These are phyloP conservation scores for Emydomyces testavorans DNA, from an alignment of 2,329 filamentous ascomycete species.

Conservation along the genomic window DNA sequence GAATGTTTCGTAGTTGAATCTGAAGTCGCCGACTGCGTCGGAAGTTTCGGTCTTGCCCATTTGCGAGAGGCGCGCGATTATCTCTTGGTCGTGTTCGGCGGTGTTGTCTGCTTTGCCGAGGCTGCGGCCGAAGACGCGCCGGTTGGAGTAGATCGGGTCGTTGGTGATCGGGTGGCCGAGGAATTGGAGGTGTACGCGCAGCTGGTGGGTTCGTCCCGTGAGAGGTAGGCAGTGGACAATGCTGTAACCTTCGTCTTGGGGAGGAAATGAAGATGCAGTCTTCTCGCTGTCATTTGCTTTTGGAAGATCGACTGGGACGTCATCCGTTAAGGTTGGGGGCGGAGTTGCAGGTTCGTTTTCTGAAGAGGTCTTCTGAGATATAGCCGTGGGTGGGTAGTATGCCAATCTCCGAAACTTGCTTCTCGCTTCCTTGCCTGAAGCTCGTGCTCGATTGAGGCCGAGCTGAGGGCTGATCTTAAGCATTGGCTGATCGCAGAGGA, in stretches of 20 bases:
- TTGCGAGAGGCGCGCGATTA: slow-evolving; percentile 69
- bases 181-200: slow-evolving; percentile 89
- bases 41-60: slow-evolving; percentile 95
- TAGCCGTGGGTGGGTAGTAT: slow-evolving; percentile 62
- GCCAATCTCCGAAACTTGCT: slow-evolving; percentile 86
- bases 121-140: slow-evolving; percentile 73
- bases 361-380: slow-evolving; percentile 16
- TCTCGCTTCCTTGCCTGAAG: slow-evolving; percentile 76
- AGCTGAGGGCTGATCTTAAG: slow-evolving; percentile 90
- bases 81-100: slow-evolving; percentile 70
- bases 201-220: slow-evolving; percentile 87
- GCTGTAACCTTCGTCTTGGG: slow-evolving; percentile 61
- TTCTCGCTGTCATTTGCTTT: slow-evolving; percentile 17
- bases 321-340: slow-evolving; percentile 14
- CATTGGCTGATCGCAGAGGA: slow-evolving; percentile 88
- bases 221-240: slow-evolving; percentile 89
- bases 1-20: slow-evolving; percentile 62
- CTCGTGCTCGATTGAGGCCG: slow-evolving; percentile 84
- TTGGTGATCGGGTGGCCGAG: slow-evolving; percentile 92
- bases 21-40: slow-evolving; percentile 45
- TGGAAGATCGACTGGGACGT: slow-evolving; percentile 13
- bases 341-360: slow-evolving; percentile 11
- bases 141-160: slow-evolving; percentile 94
- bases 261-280: slow-evolving; percentile 25
- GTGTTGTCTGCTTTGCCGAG: slow-evolving; percentile 59